A percentile compares a stretch with the other conserved stretches of the same genome.
phyloP scores from a whole-genome alignment of 2,329 filamentous ascomycete species.

The Stagonosporopsis rhizophila region DNA sequence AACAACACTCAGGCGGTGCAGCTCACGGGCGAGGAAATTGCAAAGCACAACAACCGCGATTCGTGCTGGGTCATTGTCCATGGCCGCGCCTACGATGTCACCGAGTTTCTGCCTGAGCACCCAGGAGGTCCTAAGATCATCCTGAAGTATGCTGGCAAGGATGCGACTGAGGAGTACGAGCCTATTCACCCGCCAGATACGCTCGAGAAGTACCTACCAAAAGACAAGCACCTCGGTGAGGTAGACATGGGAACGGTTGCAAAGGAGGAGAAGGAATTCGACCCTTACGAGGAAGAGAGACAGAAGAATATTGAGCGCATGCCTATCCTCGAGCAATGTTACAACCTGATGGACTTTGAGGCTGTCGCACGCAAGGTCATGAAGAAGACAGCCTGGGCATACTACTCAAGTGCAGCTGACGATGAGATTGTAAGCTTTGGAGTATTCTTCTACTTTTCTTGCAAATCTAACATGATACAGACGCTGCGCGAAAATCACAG shows the following conservation, averaged over 20 bases:
- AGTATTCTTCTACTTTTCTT: no score
- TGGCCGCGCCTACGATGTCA: conserved; percentile 71
- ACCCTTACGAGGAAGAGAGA: conserved; percentile 74
- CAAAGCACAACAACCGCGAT: conserved; percentile 79
- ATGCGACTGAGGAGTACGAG: conserved; percentile 58
- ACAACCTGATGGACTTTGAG: conserved; percentile 79
- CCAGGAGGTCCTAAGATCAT: conserved; percentile 83
- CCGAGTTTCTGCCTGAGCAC: conserved; percentile 69
- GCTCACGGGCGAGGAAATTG: conserved; percentile 58
- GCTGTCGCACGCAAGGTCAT: conserved; percentile 86
- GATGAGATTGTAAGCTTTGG: conserved; percentile 75
- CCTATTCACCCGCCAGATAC: conserved; percentile 61
- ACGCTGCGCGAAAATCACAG: conserved; percentile 95
- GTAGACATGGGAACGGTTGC: conserved; percentile 48
- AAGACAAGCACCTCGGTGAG: conserved; percentile 51
- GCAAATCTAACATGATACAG: conserved; percentile 53
- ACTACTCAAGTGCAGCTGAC: conserved; percentile 93
- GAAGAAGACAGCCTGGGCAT: conserved; percentile 97
- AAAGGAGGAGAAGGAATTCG: conserved; percentile 43
- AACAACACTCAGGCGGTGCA: conserved; percentile 52
- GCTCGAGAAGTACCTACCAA: conserved; percentile 52
- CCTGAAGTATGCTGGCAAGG: conserved; percentile 73
- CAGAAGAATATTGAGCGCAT: conserved; percentile 66
- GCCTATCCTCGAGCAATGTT: conserved; percentile 55
- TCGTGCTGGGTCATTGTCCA: conserved; percentile 79